Conservation (phyloP, 768 basidiomycete species). For the Leccinum imitatum region DNA sequence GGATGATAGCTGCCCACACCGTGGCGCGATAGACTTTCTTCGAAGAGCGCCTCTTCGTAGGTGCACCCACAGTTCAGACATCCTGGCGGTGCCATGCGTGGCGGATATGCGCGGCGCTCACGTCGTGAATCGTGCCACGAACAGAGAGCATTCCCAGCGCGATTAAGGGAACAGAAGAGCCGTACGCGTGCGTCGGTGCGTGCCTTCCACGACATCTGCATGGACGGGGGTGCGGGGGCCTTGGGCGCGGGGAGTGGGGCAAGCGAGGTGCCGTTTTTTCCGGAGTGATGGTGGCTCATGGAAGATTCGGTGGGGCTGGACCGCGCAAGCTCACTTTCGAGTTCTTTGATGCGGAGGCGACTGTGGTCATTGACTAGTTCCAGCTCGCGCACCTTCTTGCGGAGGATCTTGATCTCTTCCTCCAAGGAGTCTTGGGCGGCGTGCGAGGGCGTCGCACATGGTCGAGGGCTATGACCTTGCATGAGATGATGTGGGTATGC, state of each 20-base stretch:
- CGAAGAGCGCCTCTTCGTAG: conserved; percentile 81
- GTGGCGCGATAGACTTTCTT: conserved; percentile 78
- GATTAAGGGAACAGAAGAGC: conserved; percentile 77
- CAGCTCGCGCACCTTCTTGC: conserved; percentile 58
- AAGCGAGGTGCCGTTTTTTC: conserved; percentile 12
- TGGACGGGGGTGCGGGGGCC: conserved; percentile 40
- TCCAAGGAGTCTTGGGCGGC: conserved; percentile 32
- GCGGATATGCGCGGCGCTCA: conserved; percentile 74
- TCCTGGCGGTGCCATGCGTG: conserved; percentile 76
- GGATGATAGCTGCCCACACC: conserved; percentile 80
- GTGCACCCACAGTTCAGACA: conserved; percentile 87
- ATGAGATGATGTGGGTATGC: conserved; percentile 18
- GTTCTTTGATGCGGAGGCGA: conserved; percentile 45
- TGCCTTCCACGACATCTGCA: conserved; percentile 61
- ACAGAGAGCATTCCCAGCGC: conserved; percentile 85
- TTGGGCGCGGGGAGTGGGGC: conserved; percentile 20
- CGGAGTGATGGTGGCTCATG: conserved; percentile 12
- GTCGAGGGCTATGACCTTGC: conserved; percentile 19
- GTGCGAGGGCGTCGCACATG: conserved; percentile 18
- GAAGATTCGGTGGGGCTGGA: conserved; percentile 28
- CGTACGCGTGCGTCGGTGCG: conserved; percentile 73
- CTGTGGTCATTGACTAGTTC: conserved; percentile 58
- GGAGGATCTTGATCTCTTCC: conserved; percentile 55
- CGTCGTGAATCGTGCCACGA: conserved; percentile 90
- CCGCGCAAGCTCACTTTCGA: conserved; percentile 46